These are phyloP conservation scores for Geopyxis carbonaria DNA, from an alignment of 495 filamentous ascomycete species.

Conservation along the genomic window DNA sequence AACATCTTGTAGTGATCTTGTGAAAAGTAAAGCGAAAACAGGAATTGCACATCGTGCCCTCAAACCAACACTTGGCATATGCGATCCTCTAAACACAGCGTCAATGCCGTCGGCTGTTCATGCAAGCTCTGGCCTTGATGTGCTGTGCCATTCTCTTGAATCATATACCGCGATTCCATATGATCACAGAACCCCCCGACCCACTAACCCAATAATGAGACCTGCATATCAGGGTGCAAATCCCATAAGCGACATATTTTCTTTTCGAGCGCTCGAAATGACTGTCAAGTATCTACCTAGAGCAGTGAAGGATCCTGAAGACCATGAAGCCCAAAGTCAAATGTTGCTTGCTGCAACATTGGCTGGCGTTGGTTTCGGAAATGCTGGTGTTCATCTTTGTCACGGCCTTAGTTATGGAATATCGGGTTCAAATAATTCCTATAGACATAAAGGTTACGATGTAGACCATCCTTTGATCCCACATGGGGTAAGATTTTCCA, in stretches of 20 bases:
- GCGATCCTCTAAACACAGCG: slow-evolving; percentile 83
- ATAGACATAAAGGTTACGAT: slow-evolving; percentile 70
- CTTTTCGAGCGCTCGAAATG: slow-evolving; percentile 56
- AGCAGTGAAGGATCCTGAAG: slow-evolving; percentile 69
- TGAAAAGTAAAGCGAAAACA: slow-evolving; percentile 74
- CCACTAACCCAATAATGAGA: slow-evolving; percentile 70
- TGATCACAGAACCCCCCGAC: slow-evolving; percentile 63
- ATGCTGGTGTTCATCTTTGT: slow-evolving; percentile 92
- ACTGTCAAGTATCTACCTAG: slow-evolving; percentile 84
- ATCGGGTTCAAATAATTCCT: slow-evolving; percentile 78
- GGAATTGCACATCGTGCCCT: slow-evolving; percentile 88
- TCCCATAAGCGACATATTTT: slow-evolving; percentile 93
- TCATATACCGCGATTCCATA: slow-evolving; percentile 95
- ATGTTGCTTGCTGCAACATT: slow-evolving; percentile 92
- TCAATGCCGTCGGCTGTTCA: slow-evolving; percentile 91
- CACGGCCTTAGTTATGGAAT: slow-evolving; percentile 97
- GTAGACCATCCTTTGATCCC: slow-evolving; percentile 66
- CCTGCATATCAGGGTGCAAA: slow-evolving; percentile 96
- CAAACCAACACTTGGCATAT: slow-evolving; percentile 89
- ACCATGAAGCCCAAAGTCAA: slow-evolving; percentile 74
- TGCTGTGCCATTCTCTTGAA: slow-evolving; percentile 84
- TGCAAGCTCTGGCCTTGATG: slow-evolving; percentile 75
- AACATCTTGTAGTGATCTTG: slow-evolving; percentile 44
- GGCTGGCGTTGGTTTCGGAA: slow-evolving; percentile 90
- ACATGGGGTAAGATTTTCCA: slow-evolving; percentile 41